Base-by-base conservation (phyloP, 768 basidiomycete species). In the Suillus cothurnatus region DNA sequence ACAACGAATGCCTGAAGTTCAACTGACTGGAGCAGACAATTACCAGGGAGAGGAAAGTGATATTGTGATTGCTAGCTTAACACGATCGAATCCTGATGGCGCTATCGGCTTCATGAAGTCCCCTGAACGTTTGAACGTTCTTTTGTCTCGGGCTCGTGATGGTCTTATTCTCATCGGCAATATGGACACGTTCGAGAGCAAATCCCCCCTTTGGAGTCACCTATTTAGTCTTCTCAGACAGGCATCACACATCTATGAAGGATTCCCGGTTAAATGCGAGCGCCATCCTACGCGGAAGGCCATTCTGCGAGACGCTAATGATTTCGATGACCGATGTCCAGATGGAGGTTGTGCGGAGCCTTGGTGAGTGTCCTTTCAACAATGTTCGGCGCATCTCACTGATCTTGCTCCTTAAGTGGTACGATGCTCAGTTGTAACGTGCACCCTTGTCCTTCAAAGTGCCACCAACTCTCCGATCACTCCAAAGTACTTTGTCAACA, bases 1-100 rank as follows among this genome's bases (percentile, higher is more conserved):
- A 38, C 9, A 38, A 58, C n/a, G 17, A n/a, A 58, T 32, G 1
- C 36, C 55, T 38, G 15, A 39, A 3, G 21, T 38, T 38, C 1
- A 3, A 38, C 62, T 57, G 34, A 58, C 53, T 62, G n/a, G 17
- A 53, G 5, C 61, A 88, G 88, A 89, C 68, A 89, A 89, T 70
- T 89, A 88, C 64, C 88, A 89, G 70, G 88, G 88, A n/a, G 88
- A 89, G 69, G 87, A 89, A 71, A 84, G 84, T 61, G 83, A 88
- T 57, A 84, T 90, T 56, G 85, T 89, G 47, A 78, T 90, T 38
- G 77, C 79, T 19, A 84, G 81, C 6, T 72, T 89, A n/a, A 86
- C 85, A 0, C 72, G 88, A 55, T 87, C 86, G 71, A 88, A 89
- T 66, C 14, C 77, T 0, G 68, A 74, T 1, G 67, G 80, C 61